A percentile compares a stretch with the other conserved stretches of the same genome.
Conservation (phyloP, 2,329 filamentous ascomycete genomes). For the Penicillium sclerotiorum region DNA sequence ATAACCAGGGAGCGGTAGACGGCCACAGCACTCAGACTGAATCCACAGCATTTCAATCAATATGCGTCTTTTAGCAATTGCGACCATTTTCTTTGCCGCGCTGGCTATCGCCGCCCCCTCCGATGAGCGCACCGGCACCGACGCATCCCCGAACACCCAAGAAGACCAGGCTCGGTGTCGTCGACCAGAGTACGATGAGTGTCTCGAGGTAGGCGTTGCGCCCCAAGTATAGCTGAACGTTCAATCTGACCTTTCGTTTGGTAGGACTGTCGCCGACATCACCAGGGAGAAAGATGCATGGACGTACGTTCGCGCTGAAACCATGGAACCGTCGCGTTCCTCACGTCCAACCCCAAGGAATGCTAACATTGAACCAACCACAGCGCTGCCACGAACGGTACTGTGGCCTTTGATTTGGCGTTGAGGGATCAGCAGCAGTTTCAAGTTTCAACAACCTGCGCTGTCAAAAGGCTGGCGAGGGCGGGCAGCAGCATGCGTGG, state of each 20-base stretch:
- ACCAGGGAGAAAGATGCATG: background rate
- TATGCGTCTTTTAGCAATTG: conserved; percentile 7
- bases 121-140: background rate
- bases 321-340: background rate
- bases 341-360: too few species aligned
- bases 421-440: background rate
- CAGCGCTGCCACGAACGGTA: background rate
- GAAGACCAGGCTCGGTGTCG: background rate
- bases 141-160: background rate
- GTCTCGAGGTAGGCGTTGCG: background rate
- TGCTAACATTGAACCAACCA: background rate
- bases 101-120: conserved; percentile 10
- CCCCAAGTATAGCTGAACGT: background rate
- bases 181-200: conserved; percentile 5
- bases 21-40: too few species aligned
- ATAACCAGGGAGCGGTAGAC: too few species aligned
- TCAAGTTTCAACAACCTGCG: conserved; percentile 6
- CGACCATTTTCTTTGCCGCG: conserved; percentile 8
- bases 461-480: background rate
- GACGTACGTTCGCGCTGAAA: background rate
- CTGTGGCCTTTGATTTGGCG: background rate
- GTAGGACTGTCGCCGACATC: background rate
- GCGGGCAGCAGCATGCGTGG: background rate
- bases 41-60: background rate
- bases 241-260: background rate